Base-by-base conservation (phyloP, 1,284 basidiomycete genomes). In the Vanrija humicola region DNA sequence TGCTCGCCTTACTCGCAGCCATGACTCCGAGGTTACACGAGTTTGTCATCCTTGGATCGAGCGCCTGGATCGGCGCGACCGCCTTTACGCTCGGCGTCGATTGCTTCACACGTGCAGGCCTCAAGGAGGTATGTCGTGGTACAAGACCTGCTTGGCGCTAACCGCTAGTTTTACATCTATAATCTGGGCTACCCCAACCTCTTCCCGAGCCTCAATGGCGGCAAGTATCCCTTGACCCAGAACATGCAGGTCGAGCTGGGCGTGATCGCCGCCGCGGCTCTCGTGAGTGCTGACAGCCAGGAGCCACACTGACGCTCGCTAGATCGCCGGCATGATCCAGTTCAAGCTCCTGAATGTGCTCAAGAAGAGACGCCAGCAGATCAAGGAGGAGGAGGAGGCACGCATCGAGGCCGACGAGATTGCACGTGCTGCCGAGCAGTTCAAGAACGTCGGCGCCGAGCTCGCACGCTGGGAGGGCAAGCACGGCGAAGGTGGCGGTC, bases 231-330 rank as follows among this genome's bases (percentile, higher is more conserved):
- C 10, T 84, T 95, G 52, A 84, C 87, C 4, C 90, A 93, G 70
- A 86, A 86, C 8, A 96, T 95, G 89, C 83, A 90, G 72, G 92
- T 97, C 64, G 92, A 97, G 72, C 82, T 98, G 26, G 93, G 92
- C 43, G 83, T 96, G 50, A 86, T 91, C 2, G 82, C 89, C 18
- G 82, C 89, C 6, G 79, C 94, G 39, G 75, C 79, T 26, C 49
- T 75, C 62, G 68, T 79, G 64, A 59, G 73, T 64, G 14, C 5
- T 2, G 18, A 14, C 18, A 5, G 9, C 12, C n/a, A 29, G 6
- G 23, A 16, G 4, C 5, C 5, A 2, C 12, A n/a, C 56, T 57
- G 43, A 66, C 39, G 5, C 0, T 12, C 16, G 5, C 23, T 49
- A 70, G 69, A 89, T 90, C 84, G 91, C 90, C 48, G 83, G 86